These are phyloP conservation scores for Prunus campanulata DNA, from an alignment of 306 rosid species.

Conservation along the genomic window DNA sequence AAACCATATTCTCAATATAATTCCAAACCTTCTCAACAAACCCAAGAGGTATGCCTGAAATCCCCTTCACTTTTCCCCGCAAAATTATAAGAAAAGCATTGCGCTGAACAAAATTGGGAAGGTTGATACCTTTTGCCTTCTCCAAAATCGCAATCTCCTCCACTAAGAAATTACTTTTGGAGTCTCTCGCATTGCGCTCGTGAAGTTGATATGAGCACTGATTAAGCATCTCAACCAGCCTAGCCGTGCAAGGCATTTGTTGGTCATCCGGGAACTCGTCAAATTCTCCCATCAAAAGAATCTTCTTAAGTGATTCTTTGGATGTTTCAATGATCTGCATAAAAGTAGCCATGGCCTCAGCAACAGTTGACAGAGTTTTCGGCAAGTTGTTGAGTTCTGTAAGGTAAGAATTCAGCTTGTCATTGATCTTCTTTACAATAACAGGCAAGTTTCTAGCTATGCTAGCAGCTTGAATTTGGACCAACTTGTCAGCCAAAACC, in stretches of 20 bases:
- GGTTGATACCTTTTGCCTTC: neutral
- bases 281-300: conserved; percentile 28
- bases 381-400: neutral
- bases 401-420: neutral
- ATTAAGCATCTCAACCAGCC: conserved; percentile 30
- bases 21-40: neutral
- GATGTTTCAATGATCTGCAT: neutral
- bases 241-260: conserved; percentile 42
- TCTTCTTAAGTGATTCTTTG: conserved; percentile 5
- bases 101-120: neutral
- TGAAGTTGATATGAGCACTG: neutral
- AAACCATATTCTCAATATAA: neutral
- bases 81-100: neutral
- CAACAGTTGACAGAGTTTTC: neutral
- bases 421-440: neutral
- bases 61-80: neutral
- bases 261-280: conserved; percentile 22
- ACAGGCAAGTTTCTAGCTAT: neutral
- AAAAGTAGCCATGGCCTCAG: neutral
- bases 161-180: conserved; percentile 15
- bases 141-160: conserved; percentile 22
- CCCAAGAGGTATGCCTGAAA: neutral
- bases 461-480: neutral
- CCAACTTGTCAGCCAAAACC: neutral
- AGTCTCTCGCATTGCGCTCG: neutral